Evolutionary conservation across 768 basidiomycete genomes (phyloP), one percentile per base, ranked within the genome.

Genomic region (Macrolepiota fuliginosa): DNA sequence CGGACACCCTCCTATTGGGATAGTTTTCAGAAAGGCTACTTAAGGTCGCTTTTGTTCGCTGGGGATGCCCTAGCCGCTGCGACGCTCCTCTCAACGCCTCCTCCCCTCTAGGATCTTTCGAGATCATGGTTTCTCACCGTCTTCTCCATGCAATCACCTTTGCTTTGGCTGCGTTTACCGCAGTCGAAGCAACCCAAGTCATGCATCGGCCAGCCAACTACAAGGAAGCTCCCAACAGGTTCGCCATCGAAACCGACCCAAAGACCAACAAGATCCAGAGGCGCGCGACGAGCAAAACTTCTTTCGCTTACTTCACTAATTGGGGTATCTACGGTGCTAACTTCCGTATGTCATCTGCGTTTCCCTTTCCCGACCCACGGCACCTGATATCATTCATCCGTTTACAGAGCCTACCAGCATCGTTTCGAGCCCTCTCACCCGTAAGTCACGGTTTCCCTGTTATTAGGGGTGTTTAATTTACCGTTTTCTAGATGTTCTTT

Each of bases 271-370:
- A 70, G 42, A 74, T 84, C 36, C 72, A 79, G 40, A 78, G 74
- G 65, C 76, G 82, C 39, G 74, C 74, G 10, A 67, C 68, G 19
- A 71, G 68, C 45, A 80, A 80, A 50, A 74, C 74, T 25, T 76
- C 73, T 19, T 74, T 79, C 59, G 84, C 77, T 1, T 86, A 86
- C 69, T 86, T 84, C 69, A 83, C 83, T 0, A 85, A 85, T 70
- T 86, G 84, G 85, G 85, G 83, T 11, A 86, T 87, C 56, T 88
- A 87, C 67, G 82, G 76, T 12, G 80, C 84, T 54, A 83, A 87
- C 66, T 88, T 87, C 73, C 85, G 86, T 86, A 60, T 22, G 40
- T 53, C 19, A 63, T 81, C 62, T 32, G 11, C 37, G 54, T n/a
- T 39, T 22, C n/a, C n/a, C n/a, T 22, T 15, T n/a, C 63, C 46